Conservation (phyloP, 2,329 filamentous ascomycete species). For the Trichoderma gracile region DNA sequence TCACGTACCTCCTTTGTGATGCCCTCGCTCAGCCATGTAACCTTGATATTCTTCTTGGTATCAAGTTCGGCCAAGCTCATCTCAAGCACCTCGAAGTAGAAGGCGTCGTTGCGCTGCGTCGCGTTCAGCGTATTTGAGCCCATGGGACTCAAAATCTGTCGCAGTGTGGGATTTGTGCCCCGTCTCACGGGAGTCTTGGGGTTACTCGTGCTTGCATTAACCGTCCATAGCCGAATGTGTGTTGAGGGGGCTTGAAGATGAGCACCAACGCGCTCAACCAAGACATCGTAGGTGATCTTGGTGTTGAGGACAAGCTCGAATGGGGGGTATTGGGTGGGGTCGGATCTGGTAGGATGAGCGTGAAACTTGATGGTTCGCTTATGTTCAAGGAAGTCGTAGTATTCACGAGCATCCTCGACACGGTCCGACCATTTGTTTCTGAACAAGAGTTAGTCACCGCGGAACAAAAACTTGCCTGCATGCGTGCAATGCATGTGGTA, state of each 20-base stretch:
- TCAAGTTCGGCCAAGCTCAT: slow-evolving; percentile 93
- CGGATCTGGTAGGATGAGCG: slow-evolving; percentile 62
- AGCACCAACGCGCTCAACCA: slow-evolving; percentile 80
- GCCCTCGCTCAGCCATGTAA: slow-evolving; percentile 85
- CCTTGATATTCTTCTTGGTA: slow-evolving; percentile 82
- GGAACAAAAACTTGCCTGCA: not conserved
- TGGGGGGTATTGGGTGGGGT: slow-evolving; percentile 57
- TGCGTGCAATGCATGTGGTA: not conserved
- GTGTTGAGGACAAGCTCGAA: slow-evolving; percentile 81
- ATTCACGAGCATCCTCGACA: slow-evolving; percentile 73
- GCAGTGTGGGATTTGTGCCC: slow-evolving; percentile 66
- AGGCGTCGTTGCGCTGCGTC: slow-evolving; percentile 70
- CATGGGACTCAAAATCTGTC: slow-evolving; percentile 74
- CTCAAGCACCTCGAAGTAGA: slow-evolving; percentile 92
- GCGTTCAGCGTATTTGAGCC: slow-evolving; percentile 67
- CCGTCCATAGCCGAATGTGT: slow-evolving; percentile 87
- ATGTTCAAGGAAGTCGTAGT: slow-evolving; percentile 91
- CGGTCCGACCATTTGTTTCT: slow-evolving; percentile 46
- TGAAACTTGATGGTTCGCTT: slow-evolving; percentile 77
- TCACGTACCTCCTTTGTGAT: slow-evolving; percentile 78
- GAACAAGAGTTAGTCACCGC: slow-evolving; percentile 1
- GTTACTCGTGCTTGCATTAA: slow-evolving; percentile 74
- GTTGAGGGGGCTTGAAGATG: slow-evolving; percentile 76
- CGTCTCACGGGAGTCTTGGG: slow-evolving; percentile 79
- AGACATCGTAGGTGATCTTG: slow-evolving; percentile 86